Percentiles rank a stretch among this genome's conserved stretches.
Evolutionary conservation across 2,329 filamentous ascomycete genomes (phyloP).

Genomic region (Fusarium pseudonygamai): DNA sequence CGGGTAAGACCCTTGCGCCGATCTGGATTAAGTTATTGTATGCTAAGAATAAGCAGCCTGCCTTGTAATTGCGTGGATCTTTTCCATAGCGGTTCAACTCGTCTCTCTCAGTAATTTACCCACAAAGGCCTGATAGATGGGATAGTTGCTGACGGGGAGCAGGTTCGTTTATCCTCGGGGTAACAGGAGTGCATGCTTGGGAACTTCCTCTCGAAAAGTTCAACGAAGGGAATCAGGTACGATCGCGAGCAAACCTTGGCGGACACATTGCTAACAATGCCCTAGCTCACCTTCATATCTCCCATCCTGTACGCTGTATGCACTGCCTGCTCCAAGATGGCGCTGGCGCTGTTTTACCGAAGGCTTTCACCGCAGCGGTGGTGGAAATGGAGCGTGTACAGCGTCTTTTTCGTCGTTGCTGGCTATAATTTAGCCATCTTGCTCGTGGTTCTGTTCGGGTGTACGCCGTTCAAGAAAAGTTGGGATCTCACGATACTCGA

Average conservation of each 20-base stretch:
- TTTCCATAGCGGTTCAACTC: slow-evolving; percentile 31
- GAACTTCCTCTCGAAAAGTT: slow-evolving; percentile 41
- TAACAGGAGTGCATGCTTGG: slow-evolving; percentile 46
- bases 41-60: slow-evolving; percentile 23
- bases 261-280: neutral
- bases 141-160: neutral
- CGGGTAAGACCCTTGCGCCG: slow-evolving; percentile 15
- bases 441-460: slow-evolving; percentile 51
- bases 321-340: slow-evolving; percentile 49
- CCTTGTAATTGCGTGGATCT: slow-evolving; percentile 33
- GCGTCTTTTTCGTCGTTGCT: slow-evolving; percentile 44
- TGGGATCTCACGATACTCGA: slow-evolving; percentile 45
- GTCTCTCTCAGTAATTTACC: slow-evolving; percentile 26
- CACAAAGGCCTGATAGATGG: fast-evolving
- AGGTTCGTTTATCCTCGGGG: slow-evolving; percentile 25
- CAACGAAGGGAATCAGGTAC: slow-evolving; percentile 21
- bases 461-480: slow-evolving; percentile 45
- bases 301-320: slow-evolving; percentile 39
- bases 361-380: slow-evolving; percentile 48
- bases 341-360: slow-evolving; percentile 52
- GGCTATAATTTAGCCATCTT: slow-evolving; percentile 48
- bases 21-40: neutral
- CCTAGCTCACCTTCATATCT: slow-evolving; percentile 35
- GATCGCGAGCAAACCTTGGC: fast-evolving
- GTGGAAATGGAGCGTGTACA: slow-evolving; percentile 47